phyloP scores from a whole-genome alignment of 78 protist species.

The Planoprotostelium fungivorum region DNA sequence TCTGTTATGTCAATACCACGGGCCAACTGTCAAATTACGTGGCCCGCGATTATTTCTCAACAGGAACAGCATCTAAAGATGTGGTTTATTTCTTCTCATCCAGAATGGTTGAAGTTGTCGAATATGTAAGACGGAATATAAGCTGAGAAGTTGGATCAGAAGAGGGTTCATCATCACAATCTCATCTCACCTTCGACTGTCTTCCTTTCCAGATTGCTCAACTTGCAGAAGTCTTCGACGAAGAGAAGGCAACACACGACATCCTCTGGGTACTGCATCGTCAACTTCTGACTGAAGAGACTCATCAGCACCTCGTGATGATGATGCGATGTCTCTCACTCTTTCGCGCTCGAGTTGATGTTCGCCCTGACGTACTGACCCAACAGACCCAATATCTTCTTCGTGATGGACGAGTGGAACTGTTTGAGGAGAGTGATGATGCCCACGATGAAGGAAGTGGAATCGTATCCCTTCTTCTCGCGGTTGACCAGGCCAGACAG shows the following conservation, averaged over 20 bases:
- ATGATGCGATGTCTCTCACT: too few species aligned
- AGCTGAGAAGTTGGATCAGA: not conserved
- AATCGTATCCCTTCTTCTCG: conserved; percentile 49
- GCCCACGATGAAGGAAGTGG: conserved; percentile 82
- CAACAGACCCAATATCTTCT: conserved; percentile 44
- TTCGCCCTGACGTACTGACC: conserved; percentile 78
- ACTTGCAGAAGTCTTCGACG: conserved; percentile 70
- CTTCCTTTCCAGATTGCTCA: conserved; percentile 31
- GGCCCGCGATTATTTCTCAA: too few species aligned
- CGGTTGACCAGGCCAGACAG: conserved; percentile 25
- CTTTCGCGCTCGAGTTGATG: conserved; percentile 24
- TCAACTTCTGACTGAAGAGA: too few species aligned
- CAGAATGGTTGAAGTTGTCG: conserved; percentile 34
- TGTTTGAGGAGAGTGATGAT: conserved; percentile 83
- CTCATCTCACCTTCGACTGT: conserved; percentile 22
- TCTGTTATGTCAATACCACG: too few species aligned
- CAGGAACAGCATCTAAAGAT: too few species aligned
- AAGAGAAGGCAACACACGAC: conserved; percentile 49
- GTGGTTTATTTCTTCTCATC: too few species aligned
- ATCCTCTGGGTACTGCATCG: conserved; percentile 77
- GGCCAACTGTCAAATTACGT: too few species aligned
- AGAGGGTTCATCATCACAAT: not conserved
- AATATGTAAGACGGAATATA: conserved; percentile 63
- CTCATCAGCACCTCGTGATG: too few species aligned
- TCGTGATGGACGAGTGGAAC: conserved; percentile 73